Conservation (phyloP, 1,139 yeast species). For the Meyerozyma carpophila region DNA sequence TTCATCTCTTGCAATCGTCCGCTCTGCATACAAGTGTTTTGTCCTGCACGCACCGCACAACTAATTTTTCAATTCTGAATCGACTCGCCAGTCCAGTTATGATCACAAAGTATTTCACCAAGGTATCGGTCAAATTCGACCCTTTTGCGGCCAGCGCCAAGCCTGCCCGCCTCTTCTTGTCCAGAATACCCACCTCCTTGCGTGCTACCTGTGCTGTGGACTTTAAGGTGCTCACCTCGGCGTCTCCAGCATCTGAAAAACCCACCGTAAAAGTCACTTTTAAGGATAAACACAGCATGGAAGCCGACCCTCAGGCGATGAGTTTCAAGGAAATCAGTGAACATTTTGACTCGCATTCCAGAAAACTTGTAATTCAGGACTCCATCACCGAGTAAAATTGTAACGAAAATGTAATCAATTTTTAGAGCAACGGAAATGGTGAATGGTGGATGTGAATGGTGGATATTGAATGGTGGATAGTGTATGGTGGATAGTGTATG, state of each 20-base stretch:
- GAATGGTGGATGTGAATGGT: no score
- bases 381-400: constrained; percentile 31
- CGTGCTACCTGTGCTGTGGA: constrained; percentile 48
- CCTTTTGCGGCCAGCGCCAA: constrained; percentile 75
- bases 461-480: no score
- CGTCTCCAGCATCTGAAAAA: constrained; percentile 30
- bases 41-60: neutral
- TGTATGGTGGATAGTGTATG: no score
- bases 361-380: constrained; percentile 62
- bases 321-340: constrained; percentile 51
- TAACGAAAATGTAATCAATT: no score
- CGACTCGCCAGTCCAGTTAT: constrained; percentile 23
- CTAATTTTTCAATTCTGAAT: neutral
- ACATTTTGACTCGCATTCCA: constrained; percentile 63
- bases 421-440: neutral
- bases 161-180: constrained; percentile 73
- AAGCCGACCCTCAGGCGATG: constrained; percentile 58
- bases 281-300: constrained; percentile 72
- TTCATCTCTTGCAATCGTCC: no score
- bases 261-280: constrained; percentile 71
- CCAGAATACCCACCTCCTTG: constrained; percentile 71
- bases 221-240: constrained; percentile 46
- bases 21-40: no score
- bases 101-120: constrained; percentile 83
- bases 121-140: constrained; percentile 71